Evolutionary conservation across 139 green algal species (phyloP).

Genomic region (Asterochloris sp.): DNA sequence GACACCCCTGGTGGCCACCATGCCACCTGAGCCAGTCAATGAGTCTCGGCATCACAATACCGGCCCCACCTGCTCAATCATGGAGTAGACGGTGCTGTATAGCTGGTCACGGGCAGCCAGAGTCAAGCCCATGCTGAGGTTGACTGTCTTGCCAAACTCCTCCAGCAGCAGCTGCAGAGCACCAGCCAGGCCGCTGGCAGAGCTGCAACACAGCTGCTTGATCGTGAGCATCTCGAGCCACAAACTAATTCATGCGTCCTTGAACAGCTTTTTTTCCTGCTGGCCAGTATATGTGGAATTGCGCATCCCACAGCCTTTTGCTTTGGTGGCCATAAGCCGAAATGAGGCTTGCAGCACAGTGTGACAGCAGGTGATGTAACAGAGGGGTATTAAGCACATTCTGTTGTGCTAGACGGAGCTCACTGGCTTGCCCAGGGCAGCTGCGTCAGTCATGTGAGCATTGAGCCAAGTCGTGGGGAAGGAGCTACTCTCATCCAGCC

Average conservation of each 20-base stretch:
- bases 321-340: background rate
- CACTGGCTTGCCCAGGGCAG: constrained; percentile 24
- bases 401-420: constrained; percentile 9
- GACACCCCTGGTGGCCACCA: background rate
- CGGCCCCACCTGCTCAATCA: background rate
- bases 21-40: background rate
- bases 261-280: no score
- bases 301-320: background rate
- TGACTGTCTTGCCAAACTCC: constrained; percentile 35
- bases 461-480: constrained; percentile 45
- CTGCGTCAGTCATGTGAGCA: constrained; percentile 26
- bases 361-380: background rate
- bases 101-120: constrained; percentile 5
- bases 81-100: constrained; percentile 10
- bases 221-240: background rate
- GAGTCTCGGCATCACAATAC: background rate
- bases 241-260: no score
- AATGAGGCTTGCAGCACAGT: background rate
- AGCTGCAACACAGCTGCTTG: background rate
- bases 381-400: background rate
- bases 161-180: constrained; percentile 24
- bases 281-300: no score
- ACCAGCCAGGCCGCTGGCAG: background rate
- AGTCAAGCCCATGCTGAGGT: background rate
- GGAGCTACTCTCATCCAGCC: constrained; percentile 34